Evolutionary conservation across 805 yeast genomes (phyloP), one percentile per base, ranked within the genome.

Genomic region (Saccharomycopsis javanensis): DNA sequence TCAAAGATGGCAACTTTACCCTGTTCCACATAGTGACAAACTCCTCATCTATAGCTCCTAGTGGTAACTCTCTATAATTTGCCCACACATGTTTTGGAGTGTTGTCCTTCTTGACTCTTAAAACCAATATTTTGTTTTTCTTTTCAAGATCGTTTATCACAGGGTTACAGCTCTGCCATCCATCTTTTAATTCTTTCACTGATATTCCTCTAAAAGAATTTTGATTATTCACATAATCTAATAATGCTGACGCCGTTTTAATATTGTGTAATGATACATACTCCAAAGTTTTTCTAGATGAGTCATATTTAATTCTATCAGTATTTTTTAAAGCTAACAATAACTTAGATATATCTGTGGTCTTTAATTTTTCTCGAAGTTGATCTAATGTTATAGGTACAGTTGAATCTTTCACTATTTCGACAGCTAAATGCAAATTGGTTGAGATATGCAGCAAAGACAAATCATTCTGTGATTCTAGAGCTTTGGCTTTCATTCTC

Each of bases 61-160:
- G 64, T 27, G 70, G 65, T 60, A 86, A 72, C 46, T 85, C 82
- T 11, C 90, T 69, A 63, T 74, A 77, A 64, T 89, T 88, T 20
- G 92, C 83, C 98, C 98, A 94, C 13, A 94, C 87, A 59, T 85
- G 80, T 62, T 96, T 75, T n/a, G 99, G 97, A 1, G 90, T 75
- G 65, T 86, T 88, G 64, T 94, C 99, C 74, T 94, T 95, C 66
- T 92, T 90, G 28, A 96, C 90, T 58, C 96, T 79, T 64, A 88
- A 74, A 1, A 94, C 97, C 33, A 94, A 75, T 37, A 92, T 81
- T 65, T 86, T 85, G 57, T 85, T 79, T 57, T 85, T 85, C 56
- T 77, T 76, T 67, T 94, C 99, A 31, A 94, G 73, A 64, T 86
- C 84, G 53, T 83, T 82, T 27, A 94, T 82, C 0, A 94, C 85